Conservation (phyloP, 2,329 filamentous ascomycete species). For the Endothia cerciana region DNA sequence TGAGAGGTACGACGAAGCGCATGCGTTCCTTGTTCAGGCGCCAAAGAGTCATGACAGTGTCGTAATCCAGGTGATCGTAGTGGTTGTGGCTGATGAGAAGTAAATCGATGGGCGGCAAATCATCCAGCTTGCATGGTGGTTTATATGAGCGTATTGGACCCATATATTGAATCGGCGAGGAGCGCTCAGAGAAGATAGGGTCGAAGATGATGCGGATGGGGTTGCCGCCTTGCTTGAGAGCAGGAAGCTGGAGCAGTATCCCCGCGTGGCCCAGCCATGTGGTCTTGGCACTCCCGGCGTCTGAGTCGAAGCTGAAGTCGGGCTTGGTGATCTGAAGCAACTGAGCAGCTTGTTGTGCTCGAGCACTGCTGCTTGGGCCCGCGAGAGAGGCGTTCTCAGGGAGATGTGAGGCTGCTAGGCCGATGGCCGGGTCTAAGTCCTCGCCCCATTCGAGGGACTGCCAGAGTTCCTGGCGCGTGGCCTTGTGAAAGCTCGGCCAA, state of each 20-base stretch:
- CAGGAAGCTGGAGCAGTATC: conserved; percentile 71
- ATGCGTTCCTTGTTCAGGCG: conserved; percentile 36
- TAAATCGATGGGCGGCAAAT: conserved; percentile 55
- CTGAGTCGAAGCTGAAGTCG: conserved; percentile 32
- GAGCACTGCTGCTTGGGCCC: conserved; percentile 12
- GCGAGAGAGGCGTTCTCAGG: background rate
- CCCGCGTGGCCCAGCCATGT: conserved; percentile 79
- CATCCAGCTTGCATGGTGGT: conserved; percentile 51
- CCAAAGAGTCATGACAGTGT: conserved; percentile 47
- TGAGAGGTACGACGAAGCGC: conserved; percentile 71
- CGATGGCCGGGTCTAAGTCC: conserved; percentile 30
- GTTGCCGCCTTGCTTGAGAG: conserved; percentile 11
- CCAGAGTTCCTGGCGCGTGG: conserved; percentile 30
- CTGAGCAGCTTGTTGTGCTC: conserved; percentile 30
- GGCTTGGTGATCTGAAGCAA: conserved; percentile 31
- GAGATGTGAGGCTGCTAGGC: conserved; percentile 32
- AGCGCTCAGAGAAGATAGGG: conserved; percentile 51
- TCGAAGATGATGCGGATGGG: conserved; percentile 54
- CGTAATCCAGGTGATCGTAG: conserved; percentile 57
- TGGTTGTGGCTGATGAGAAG: conserved; percentile 60
- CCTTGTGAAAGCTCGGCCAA: conserved; percentile 37
- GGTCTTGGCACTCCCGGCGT: conserved; percentile 40
- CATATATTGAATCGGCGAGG: conserved; percentile 46
- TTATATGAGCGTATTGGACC: conserved; percentile 57
- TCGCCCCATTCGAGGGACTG: conserved; percentile 33